These are phyloP conservation scores for Sporothrix euskadiensis DNA, from an alignment of 2,329 filamentous ascomycete genomes.

Conservation along the genomic window DNA sequence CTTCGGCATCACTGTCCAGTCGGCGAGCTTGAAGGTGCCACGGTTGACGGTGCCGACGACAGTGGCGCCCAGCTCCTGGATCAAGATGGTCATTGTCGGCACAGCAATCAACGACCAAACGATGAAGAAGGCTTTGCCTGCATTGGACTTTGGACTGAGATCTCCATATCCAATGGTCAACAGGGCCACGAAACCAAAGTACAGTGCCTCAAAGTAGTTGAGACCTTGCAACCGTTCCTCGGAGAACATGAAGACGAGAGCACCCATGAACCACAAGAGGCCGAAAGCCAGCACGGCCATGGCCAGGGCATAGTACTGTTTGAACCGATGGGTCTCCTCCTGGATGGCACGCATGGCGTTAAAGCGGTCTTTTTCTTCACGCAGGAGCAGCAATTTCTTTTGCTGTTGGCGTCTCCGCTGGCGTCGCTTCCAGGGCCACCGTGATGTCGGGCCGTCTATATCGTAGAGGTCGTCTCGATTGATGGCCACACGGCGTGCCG, in stretches of 20 bases:
- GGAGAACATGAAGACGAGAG: constrained; percentile 62
- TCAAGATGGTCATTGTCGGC: constrained; percentile 68
- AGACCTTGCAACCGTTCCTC: constrained; percentile 55
- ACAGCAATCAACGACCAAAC: constrained; percentile 69
- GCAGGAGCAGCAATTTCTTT: constrained; percentile 54
- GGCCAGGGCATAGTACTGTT: constrained; percentile 60
- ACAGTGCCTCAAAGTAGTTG: constrained; percentile 65
- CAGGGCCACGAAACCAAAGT: constrained; percentile 69
- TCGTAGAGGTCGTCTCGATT: constrained; percentile 35
- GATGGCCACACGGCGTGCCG: constrained; percentile 30
- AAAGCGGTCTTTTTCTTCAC: constrained; percentile 61
- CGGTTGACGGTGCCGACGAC: constrained; percentile 63
- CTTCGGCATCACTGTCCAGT: constrained; percentile 66
- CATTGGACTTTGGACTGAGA: constrained; percentile 62
- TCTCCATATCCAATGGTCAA: constrained; percentile 70
- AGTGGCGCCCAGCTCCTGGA: constrained; percentile 64
- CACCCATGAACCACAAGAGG: constrained; percentile 66
- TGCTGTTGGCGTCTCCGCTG: constrained; percentile 32
- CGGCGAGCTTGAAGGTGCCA: constrained; percentile 60
- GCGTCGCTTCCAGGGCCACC: constrained; percentile 30
- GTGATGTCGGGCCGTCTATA: neutral
- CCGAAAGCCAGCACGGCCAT: constrained; percentile 61
- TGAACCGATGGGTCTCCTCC: constrained; percentile 57
- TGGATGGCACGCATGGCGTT: constrained; percentile 67
- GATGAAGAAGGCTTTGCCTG: constrained; percentile 68